Base-by-base conservation (phyloP, 2,329 filamentous ascomycete species). In the Cladosporium sp. region DNA sequence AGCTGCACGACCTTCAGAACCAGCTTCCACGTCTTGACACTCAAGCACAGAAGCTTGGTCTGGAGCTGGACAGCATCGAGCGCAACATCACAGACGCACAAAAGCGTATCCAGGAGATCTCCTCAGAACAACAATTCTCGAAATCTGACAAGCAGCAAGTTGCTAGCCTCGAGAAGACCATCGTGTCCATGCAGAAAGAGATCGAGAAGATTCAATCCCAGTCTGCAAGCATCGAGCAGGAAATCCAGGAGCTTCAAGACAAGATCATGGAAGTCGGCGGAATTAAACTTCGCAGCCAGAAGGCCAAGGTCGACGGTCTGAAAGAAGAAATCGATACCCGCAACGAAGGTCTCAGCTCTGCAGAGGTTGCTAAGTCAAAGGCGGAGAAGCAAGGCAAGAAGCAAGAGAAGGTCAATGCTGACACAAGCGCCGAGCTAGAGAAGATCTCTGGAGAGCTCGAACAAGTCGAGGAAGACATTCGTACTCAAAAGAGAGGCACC, bases 191-290 rank as follows among this genome's bases (percentile, higher is more conserved):
- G 62, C 85, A 91, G 68, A 85, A 84, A 65, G 90, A 96, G 67
- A 84, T 96, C 11, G 84, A 88, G 60, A 89, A 88, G 67, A 82
- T 99, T 9, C 90, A 86, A 61, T 81, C 84, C 9, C 91, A 97
- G 74, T 97, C 89, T n/a, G 85, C 89, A 1, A 94, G 88, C 47
- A 86, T 96, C 8, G 94, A 99, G 72, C 87, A 88, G 25, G 94
- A 97, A 74, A 97, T 99, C 75, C 93, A 96, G 75, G 82, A 82
- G 19, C 80, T 99, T 1, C 93, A 99, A 72, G 88, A 94, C 81
- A 96, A 92, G 80, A 99, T 99, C 69, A 97, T 99, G 94, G 88
- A 97, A 74, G 88, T 96, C 63, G 94, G 94, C 70, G 94, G 94
- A 75, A 92, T 97, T 69, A 92, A 90, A 75, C 85, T 99, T 17